Evolutionary conservation across 1,139 yeast genomes (phyloP).

Genomic region (Wickerhamomyces sp.): DNA sequence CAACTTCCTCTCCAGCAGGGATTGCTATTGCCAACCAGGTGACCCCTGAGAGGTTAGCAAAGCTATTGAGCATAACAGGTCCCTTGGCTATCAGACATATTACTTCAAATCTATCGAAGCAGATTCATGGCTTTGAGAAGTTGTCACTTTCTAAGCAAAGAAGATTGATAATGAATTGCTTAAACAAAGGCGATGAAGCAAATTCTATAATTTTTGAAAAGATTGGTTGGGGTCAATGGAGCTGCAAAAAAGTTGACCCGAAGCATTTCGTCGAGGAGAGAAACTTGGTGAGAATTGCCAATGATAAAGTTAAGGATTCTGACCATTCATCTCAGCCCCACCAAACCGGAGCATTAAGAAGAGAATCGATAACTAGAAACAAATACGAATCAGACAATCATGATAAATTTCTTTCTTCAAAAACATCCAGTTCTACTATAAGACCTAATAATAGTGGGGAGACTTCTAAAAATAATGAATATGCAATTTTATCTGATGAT

Average conservation of each 20-base stretch:
- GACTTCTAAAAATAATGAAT: conserved; percentile 11
- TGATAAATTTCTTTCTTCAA: conserved; percentile 13
- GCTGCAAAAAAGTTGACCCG: conserved; percentile 56
- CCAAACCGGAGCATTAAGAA: conserved; percentile 26
- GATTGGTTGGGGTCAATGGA: conserved; percentile 99
- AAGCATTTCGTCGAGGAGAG: conserved; percentile 42
- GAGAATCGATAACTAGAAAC: conserved; percentile 38
- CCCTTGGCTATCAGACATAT: conserved; percentile 90
- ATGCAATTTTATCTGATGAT: conserved; percentile 23
- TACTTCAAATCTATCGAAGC: conserved; percentile 69
- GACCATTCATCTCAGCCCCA: conserved; percentile 16
- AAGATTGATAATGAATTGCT: conserved; percentile 81
- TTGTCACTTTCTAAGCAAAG: conserved; percentile 85
- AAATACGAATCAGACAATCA: conserved; percentile 22
- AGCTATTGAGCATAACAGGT: conserved; percentile 65
- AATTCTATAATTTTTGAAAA: conserved; percentile 78
- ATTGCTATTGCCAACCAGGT: conserved; percentile 85
- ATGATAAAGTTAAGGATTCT: conserved; percentile 34
- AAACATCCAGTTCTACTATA: conserved; percentile 2
- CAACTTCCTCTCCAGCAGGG: conserved; percentile 85
- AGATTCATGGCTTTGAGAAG: conserved; percentile 76
- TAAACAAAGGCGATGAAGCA: conserved; percentile 65
- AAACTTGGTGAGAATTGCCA: conserved; percentile 27
- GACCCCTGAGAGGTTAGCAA: conserved; percentile 75
- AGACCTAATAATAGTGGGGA: neutral